Percentiles rank a stretch among this genome's conserved stretches.
These are phyloP conservation scores for Hibiscus trionum DNA, from an alignment of 345 rosid species.

Conservation along the genomic window DNA sequence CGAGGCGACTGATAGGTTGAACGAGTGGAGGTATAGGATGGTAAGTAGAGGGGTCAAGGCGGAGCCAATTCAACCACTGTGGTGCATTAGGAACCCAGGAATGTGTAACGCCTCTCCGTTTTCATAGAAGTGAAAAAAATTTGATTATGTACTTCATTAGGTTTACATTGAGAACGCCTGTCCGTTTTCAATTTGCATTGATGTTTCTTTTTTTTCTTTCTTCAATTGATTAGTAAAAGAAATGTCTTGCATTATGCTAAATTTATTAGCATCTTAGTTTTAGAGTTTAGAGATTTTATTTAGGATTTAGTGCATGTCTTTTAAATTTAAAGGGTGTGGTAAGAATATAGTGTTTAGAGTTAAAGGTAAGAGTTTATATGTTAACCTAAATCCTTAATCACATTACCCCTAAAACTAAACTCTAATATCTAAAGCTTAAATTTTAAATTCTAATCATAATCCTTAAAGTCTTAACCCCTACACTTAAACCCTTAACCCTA, in stretches of 20 bases:
- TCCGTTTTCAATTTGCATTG: not conserved
- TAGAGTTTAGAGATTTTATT: too few relatives aligned
- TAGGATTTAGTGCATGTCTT: too few relatives aligned
- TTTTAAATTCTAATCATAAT: too few relatives aligned
- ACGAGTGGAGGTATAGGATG: conserved; percentile 85
- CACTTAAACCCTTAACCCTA: too few relatives aligned
- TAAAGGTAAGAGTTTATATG: too few relatives aligned
- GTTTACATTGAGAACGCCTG: not conserved
- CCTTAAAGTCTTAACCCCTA: too few relatives aligned
- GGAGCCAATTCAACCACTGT: conserved; percentile 85
- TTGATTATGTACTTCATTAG: not conserved
- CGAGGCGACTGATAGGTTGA: conserved; percentile 64
- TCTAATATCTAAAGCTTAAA: too few relatives aligned
- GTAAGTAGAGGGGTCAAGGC: conserved; percentile 67
- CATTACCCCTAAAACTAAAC: too few relatives aligned
- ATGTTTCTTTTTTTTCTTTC: not conserved
- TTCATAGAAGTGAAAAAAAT: not conserved
- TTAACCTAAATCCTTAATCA: too few relatives aligned
- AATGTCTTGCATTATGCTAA: not conserved
- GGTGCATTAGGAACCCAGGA: conserved; percentile 73
- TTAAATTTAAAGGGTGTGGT: too few relatives aligned
- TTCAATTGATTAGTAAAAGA: not conserved
- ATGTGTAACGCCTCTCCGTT: conserved; percentile 53
- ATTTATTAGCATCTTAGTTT: too few relatives aligned
- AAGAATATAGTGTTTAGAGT: too few relatives aligned